A percentile compares a stretch with the other conserved stretches of the same genome.
These are phyloP conservation scores for Tylopilus rubrobrunneus DNA, from an alignment of 768 basidiomycete species.

Conservation along the genomic window DNA sequence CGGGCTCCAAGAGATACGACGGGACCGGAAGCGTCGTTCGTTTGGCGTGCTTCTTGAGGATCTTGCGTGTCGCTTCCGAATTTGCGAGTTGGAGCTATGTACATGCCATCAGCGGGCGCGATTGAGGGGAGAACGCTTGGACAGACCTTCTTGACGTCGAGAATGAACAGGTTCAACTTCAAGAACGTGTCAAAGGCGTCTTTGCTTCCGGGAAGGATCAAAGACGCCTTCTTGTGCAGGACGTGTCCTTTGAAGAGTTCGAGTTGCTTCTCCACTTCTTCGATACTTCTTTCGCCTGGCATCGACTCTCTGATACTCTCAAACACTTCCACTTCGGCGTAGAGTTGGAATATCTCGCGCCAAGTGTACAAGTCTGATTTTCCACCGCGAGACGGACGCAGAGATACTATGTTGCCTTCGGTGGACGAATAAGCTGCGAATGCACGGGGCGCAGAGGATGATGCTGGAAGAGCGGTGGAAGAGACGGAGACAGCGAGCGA, in stretches of 20 bases:
- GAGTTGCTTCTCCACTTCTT: slow-evolving; percentile 67
- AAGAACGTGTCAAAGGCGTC: slow-evolving; percentile 68
- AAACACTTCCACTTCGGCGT: slow-evolving; percentile 83
- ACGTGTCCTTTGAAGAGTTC: slow-evolving; percentile 60
- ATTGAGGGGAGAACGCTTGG: background rate
- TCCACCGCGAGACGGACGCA: slow-evolving; percentile 37
- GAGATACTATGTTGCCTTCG: slow-evolving; percentile 20
- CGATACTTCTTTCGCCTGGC: slow-evolving; percentile 62
- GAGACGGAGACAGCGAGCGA: slow-evolving; percentile 43
- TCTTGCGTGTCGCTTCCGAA: slow-evolving; percentile 86
- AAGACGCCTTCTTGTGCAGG: slow-evolving; percentile 43
- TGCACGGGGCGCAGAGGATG: slow-evolving; percentile 24
- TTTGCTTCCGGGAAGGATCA: slow-evolving; percentile 55
- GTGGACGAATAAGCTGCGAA: slow-evolving; percentile 34
- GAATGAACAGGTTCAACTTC: slow-evolving; percentile 69
- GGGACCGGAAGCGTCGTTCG: slow-evolving; percentile 78
- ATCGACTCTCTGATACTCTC: slow-evolving; percentile 63
- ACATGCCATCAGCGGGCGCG: background rate
- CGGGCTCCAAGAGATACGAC: slow-evolving; percentile 20
- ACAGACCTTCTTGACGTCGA: slow-evolving; percentile 74
- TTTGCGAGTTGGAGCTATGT: slow-evolving; percentile 76
- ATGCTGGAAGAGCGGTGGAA: slow-evolving; percentile 30
- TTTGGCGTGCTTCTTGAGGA: slow-evolving; percentile 92
- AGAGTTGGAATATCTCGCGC: slow-evolving; percentile 87
- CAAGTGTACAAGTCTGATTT: slow-evolving; percentile 74